Conservation (phyloP, 2,329 filamentous ascomycete species). For the Nigrospora oryzae region DNA sequence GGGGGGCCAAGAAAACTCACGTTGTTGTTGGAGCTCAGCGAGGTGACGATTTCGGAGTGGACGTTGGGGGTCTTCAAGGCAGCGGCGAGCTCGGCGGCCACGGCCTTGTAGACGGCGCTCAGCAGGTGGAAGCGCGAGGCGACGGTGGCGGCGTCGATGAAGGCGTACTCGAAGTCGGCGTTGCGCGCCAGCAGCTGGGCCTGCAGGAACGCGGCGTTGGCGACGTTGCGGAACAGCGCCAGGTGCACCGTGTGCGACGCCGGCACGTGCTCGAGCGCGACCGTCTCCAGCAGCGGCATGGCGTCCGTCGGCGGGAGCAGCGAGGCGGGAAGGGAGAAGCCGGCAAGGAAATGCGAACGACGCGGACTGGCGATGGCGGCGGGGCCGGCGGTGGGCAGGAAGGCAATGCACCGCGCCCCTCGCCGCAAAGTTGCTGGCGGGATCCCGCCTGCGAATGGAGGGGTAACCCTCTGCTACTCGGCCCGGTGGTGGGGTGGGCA, state of each 20-base stretch:
- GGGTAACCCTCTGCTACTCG: too few species aligned
- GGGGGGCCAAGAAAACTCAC: constrained; percentile 30
- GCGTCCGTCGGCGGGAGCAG: constrained; percentile 19
- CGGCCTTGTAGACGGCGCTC: constrained; percentile 68
- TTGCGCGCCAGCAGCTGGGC: constrained; percentile 82
- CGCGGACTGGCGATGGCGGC: too few species aligned
- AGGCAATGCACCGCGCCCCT: too few species aligned
- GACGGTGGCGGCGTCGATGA: constrained; percentile 79
- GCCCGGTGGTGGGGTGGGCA: too few species aligned
- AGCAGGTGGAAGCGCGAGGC: constrained; percentile 66
- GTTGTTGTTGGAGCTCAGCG: constrained; percentile 75
- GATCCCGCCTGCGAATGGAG: too few species aligned
- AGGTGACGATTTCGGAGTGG: constrained; percentile 81
- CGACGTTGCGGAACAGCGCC: constrained; percentile 66
- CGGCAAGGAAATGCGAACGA: too few species aligned
- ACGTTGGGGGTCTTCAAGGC: constrained; percentile 73
- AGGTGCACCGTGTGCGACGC: constrained; percentile 59
- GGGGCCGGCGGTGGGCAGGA: too few species aligned
- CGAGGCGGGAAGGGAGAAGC: background rate
- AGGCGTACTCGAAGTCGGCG: constrained; percentile 80
- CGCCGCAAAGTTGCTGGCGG: too few species aligned
- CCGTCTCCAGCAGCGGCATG: constrained; percentile 52
- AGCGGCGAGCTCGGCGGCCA: constrained; percentile 53
- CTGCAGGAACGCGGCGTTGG: constrained; percentile 71
- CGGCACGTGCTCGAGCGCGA: constrained; percentile 71